These are phyloP conservation scores for Parathielavia appendiculata DNA, from an alignment of 495 filamentous ascomycete species.

Conservation along the genomic window DNA sequence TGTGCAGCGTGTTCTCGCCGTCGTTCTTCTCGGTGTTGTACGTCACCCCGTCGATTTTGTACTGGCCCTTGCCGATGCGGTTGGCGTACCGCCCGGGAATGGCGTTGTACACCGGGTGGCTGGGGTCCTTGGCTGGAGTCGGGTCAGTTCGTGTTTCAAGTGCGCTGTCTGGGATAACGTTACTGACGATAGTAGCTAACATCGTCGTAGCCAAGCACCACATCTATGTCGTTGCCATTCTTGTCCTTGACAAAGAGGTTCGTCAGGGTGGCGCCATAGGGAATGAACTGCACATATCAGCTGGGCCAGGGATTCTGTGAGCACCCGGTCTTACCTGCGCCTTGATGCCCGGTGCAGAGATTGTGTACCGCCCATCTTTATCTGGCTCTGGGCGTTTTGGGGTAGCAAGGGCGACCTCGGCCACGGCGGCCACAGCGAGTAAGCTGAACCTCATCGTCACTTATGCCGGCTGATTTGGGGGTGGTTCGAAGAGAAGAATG, in stretches of 20 bases:
- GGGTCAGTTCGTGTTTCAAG: not conserved
- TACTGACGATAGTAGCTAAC: conserved; percentile 27
- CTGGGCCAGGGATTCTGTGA: not conserved
- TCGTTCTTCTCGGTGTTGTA: conserved; percentile 50
- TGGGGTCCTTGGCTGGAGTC: conserved; percentile 40
- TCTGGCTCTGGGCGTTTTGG: conserved; percentile 22
- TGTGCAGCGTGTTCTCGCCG: conserved; percentile 55
- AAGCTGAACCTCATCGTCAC: conserved; percentile 16
- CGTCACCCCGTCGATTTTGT: conserved; percentile 47
- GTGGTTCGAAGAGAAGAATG: not conserved
- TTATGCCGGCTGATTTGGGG: not conserved
- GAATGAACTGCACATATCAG: conserved; percentile 43
- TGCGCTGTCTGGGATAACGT: not conserved
- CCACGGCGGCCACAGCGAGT: conserved; percentile 7
- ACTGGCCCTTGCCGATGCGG: conserved; percentile 51
- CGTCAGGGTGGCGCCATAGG: conserved; percentile 52
- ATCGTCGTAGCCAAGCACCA: conserved; percentile 51
- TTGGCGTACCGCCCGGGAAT: conserved; percentile 53
- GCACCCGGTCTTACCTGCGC: conserved; percentile 38
- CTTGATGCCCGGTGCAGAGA: conserved; percentile 45
- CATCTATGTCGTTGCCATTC: conserved; percentile 48
- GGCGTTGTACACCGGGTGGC: conserved; percentile 49
- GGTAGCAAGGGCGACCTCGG: not conserved
- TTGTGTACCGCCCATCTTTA: conserved; percentile 44
- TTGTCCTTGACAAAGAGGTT: conserved; percentile 55